Evolutionary conservation across 257 asterid genomes (phyloP).

Genomic region (Euphrasia confusa): DNA sequence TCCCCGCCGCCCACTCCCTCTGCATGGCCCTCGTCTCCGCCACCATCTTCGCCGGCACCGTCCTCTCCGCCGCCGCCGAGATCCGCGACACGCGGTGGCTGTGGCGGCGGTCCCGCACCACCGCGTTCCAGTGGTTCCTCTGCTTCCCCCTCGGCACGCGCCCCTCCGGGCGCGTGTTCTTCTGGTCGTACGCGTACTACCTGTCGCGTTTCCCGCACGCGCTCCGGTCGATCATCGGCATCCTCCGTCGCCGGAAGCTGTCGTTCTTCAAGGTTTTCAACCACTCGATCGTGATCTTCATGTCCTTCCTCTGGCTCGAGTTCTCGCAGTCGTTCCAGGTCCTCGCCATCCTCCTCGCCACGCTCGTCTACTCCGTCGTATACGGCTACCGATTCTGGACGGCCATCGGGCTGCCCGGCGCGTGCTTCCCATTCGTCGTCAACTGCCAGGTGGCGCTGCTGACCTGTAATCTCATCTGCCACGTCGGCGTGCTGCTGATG

Average conservation of each 20-base stretch:
- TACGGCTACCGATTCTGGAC: slow-evolving; percentile 95
- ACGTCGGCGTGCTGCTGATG: slow-evolving; percentile 57
- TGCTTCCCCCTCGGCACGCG: slow-evolving; percentile 87
- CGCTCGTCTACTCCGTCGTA: slow-evolving; percentile 56
- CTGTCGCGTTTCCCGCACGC: slow-evolving; percentile 80
- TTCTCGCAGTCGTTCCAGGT: slow-evolving; percentile 87
- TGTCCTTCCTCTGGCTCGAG: slow-evolving; percentile 85
- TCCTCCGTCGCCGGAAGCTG: slow-evolving; percentile 39
- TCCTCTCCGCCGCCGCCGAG: slow-evolving; percentile 75
- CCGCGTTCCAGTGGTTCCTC: slow-evolving; percentile 74
- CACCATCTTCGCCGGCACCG: slow-evolving; percentile 63
- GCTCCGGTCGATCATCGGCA: slow-evolving; percentile 44
- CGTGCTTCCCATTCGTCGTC: slow-evolving; percentile 66
- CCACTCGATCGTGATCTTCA: slow-evolving; percentile 55
- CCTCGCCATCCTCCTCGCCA: slow-evolving; percentile 54
- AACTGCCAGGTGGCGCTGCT: slow-evolving; percentile 62
- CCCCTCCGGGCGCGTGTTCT: slow-evolving; percentile 86
- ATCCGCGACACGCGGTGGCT: slow-evolving; percentile 82
- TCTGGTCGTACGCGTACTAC: slow-evolving; percentile 83
- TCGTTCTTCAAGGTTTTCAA: slow-evolving; percentile 51
- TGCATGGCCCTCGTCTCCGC: slow-evolving; percentile 67
- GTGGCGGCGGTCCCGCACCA: slow-evolving; percentile 67
- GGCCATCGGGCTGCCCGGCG: slow-evolving; percentile 69
- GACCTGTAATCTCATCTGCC: slow-evolving; percentile 65
- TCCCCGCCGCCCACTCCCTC: slow-evolving; percentile 81